phyloP scores from a whole-genome alignment of 768 basidiomycete species.

The Leccinellum rugosiceps region DNA sequence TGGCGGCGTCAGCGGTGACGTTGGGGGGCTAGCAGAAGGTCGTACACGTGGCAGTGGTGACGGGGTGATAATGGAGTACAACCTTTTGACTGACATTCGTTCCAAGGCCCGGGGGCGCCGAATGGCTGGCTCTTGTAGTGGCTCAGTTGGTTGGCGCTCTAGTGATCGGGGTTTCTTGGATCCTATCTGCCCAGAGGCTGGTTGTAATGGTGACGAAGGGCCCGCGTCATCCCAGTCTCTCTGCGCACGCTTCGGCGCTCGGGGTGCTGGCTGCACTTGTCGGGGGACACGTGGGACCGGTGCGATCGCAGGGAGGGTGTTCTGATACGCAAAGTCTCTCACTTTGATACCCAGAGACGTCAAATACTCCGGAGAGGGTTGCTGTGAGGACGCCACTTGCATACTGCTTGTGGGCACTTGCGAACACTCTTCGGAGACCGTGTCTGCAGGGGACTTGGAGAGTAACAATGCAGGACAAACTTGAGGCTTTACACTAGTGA shows the following conservation, averaged over 20 bases:
- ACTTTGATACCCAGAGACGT: conserved; percentile 39
- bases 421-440: conserved; percentile 10
- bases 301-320: conserved; percentile 56
- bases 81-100: conserved; percentile 13
- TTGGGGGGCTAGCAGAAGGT: conserved; percentile 20
- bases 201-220: background rate
- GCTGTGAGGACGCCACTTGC: conserved; percentile 19
- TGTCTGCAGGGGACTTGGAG: conserved; percentile 18
- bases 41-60: conserved; percentile 6
- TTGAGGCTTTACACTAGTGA: conserved; percentile 31
- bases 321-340: conserved; percentile 68
- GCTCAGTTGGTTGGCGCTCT: conserved; percentile 35
- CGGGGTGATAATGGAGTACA: conserved; percentile 13
- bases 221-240: conserved; percentile 30
- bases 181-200: conserved; percentile 7
- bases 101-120: conserved; percentile 18
- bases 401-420: conserved; percentile 15
- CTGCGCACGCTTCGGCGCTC: conserved; percentile 37
- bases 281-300: conserved; percentile 46
- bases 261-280: conserved; percentile 45
- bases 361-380: conserved; percentile 35
- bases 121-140: conserved; percentile 24
- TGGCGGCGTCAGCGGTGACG: conserved; percentile 29
- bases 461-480: conserved; percentile 25
- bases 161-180: conserved; percentile 27